Conservation (phyloP, 2,329 filamentous ascomycete species). For the Calonectria crousiana region DNA sequence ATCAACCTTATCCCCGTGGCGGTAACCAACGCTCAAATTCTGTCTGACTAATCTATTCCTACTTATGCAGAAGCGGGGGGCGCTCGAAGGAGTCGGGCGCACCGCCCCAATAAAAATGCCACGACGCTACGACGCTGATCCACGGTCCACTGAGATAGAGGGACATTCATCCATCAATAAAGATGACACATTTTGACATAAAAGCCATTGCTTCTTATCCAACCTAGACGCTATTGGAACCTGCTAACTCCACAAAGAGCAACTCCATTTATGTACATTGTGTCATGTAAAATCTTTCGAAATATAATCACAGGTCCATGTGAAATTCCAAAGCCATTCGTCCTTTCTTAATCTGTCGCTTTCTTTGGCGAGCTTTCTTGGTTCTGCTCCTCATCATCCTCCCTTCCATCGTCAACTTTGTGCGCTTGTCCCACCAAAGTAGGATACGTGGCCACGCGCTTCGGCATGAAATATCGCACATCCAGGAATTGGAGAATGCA, state of each 20-base stretch:
- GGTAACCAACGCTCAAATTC: background rate
- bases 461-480: conserved; percentile 13
- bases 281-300: background rate
- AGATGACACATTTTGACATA: background rate
- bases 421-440: background rate
- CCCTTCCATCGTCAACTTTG: background rate
- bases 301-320: background rate
- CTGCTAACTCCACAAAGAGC: background rate
- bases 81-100: background rate
- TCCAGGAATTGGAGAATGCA: conserved; percentile 20
- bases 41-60: background rate
- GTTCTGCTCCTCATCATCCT: conserved; percentile 5
- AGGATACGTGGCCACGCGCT: background rate
- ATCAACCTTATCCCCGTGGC: background rate
- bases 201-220: background rate
- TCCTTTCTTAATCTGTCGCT: background rate
- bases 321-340: background rate
- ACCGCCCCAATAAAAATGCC: background rate
- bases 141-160: background rate
- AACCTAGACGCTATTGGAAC: background rate
- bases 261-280: background rate
- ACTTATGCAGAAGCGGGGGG: background rate
- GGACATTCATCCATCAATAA: no score
- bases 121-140: no score
- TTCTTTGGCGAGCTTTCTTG: background rate